These are phyloP conservation scores for Hypoxylon intermedium DNA, from an alignment of 495 filamentous ascomycete species.

Conservation along the genomic window DNA sequence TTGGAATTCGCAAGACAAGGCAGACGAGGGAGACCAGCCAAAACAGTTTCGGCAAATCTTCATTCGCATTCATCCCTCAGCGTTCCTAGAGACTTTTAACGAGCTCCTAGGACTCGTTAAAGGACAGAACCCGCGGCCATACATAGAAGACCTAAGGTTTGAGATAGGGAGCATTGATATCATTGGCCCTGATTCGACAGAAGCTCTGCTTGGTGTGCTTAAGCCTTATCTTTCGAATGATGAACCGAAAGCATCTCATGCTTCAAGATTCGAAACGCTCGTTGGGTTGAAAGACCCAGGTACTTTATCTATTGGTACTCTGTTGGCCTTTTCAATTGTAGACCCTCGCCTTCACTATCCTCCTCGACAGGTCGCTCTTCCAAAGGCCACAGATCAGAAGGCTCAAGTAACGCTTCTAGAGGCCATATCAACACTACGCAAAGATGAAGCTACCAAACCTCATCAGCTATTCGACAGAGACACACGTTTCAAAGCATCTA, in stretches of 20 bases:
- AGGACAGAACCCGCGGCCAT: slow-evolving; percentile 72
- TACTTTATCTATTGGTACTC: slow-evolving; percentile 72
- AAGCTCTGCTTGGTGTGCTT: slow-evolving; percentile 76
- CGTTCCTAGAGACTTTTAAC: slow-evolving; percentile 84
- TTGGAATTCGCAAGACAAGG: slow-evolving; percentile 59
- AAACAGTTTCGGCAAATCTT: slow-evolving; percentile 66
- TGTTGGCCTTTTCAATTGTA: slow-evolving; percentile 73
- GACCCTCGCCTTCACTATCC: slow-evolving; percentile 87
- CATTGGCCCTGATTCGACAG: slow-evolving; percentile 81
- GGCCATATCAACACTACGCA: slow-evolving; percentile 72
- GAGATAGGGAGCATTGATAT: slow-evolving; percentile 95
- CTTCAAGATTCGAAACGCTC: slow-evolving; percentile 67
- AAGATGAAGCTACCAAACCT: slow-evolving; percentile 63
- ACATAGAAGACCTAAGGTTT: slow-evolving; percentile 88
- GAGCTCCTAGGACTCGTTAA: slow-evolving; percentile 74
- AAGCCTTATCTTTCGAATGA: slow-evolving; percentile 56
- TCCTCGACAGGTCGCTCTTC: slow-evolving; percentile 53
- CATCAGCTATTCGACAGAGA: slow-evolving; percentile 72
- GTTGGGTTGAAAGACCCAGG: slow-evolving; percentile 76
- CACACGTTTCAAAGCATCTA: slow-evolving; percentile 62
- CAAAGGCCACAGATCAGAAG: slow-evolving; percentile 58
- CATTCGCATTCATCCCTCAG: slow-evolving; percentile 85
- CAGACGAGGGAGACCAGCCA: slow-evolving; percentile 36
- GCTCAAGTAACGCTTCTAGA: slow-evolving; percentile 53
- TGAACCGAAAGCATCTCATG: slow-evolving; percentile 52